Percentiles rank a stretch among this genome's conserved stretches.
These are phyloP conservation scores for Coffea humblotiana DNA, from an alignment of 305 asterid genomes.

Conservation along the genomic window DNA sequence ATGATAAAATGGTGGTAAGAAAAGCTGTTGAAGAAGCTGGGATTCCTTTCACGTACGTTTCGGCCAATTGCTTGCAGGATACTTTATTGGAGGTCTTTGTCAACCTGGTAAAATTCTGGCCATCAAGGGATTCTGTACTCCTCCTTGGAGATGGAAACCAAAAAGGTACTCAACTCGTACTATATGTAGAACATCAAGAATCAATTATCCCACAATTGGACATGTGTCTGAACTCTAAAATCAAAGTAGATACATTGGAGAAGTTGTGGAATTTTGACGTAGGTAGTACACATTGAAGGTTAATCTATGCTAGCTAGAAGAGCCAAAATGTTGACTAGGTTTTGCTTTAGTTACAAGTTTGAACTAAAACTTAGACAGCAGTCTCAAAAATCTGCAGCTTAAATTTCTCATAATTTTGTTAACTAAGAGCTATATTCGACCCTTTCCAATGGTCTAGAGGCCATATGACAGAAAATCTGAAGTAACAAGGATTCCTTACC, in stretches of 20 bases:
- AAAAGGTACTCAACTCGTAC: slow-evolving; percentile 29
- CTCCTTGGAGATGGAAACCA: slow-evolving; percentile 47
- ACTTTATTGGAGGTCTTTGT: slow-evolving; percentile 45
- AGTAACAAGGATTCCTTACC: background rate
- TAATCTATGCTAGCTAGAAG: too few species aligned
- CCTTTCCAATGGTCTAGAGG: too few species aligned
- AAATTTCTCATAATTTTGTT: too few species aligned
- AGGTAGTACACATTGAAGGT: too few species aligned
- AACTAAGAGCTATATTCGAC: too few species aligned
- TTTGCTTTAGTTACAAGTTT: background rate
- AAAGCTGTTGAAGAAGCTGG: slow-evolving; percentile 57
- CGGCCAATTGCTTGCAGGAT: slow-evolving; percentile 54
- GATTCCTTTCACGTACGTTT: slow-evolving; percentile 53
- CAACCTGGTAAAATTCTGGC: slow-evolving; percentile 41
- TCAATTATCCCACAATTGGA: too few species aligned
- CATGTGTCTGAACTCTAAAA: too few species aligned
- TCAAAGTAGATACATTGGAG: background rate
- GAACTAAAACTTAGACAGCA: background rate
- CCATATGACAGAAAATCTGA: background rate
- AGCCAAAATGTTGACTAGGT: too few species aligned
- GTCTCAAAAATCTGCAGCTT: background rate
- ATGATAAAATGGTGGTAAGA: slow-evolving; percentile 53
- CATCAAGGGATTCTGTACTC: slow-evolving; percentile 40
- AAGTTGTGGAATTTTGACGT: too few species aligned
- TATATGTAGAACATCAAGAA: too few species aligned